Base-by-base conservation (phyloP, 208 protist species). In the Trypanosoma vivax region DNA sequence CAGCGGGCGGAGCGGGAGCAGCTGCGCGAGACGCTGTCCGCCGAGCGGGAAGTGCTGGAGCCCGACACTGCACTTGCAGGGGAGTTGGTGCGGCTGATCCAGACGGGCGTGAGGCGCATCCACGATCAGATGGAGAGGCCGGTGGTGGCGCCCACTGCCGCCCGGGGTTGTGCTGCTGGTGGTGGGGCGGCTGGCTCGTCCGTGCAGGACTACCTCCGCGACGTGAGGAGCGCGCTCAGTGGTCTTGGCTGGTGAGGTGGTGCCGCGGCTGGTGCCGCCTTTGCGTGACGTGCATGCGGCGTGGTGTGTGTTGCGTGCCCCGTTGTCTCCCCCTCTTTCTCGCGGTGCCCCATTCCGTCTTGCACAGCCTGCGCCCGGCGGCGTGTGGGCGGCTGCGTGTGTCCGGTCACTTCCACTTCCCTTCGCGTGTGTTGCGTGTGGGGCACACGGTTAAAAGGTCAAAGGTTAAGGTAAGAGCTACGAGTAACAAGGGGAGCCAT, bases 31-130 rank as follows among this genome's bases (percentile, higher is more conserved):
- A 30, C 35, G 39, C 5, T 53, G 45, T 37, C 34, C 13, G 39
- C 13, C 23, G 23, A 49, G 27, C 29, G 43, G 21, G 37, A 70
- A 14, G 34, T 57, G 19, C 46, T 53, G 25, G 25, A 60, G 3
- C 45, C 62, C 14, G 63, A 51, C 30, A 60, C 69, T 19, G 59
- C 59, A 24, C 70, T 76, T 50, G 58, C 55, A 34, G 50, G 62
- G 24, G 59, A 76, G 38, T 71, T 89, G 7, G 60, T 76, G 39
- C 29, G 72, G 14, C 64, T 85, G 23, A 87, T 90, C 47, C 50
- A 87, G 35, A 70, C 64, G 21, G 76, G 83, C 3, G 70, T 90
- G 60, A 50, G 51, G 34, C 60, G 63, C 3, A 72, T 86, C 31
- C 60, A 73, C n/a, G 46, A 50, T 21, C 60, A 67, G 24, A 47